Conservation (phyloP, 768 basidiomycete species). For the Tricholoma terreum region DNA sequence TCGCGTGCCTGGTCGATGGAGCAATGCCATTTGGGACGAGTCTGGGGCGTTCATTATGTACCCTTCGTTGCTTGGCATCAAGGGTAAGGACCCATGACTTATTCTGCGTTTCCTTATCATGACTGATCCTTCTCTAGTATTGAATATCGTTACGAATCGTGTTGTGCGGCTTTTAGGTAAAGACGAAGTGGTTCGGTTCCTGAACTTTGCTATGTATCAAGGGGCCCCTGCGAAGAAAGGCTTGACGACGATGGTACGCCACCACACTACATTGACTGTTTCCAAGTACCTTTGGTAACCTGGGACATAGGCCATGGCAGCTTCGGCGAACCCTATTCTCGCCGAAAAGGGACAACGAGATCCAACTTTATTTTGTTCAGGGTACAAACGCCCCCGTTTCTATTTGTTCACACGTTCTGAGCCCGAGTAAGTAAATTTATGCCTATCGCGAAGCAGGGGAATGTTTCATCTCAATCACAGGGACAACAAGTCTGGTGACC, state of each 20-base stretch:
- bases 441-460: background rate
- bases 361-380: constrained; percentile 90
- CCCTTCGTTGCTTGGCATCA: constrained; percentile 90
- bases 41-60: constrained; percentile 93
- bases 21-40: constrained; percentile 96
- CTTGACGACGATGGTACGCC: constrained; percentile 74
- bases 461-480: constrained; percentile 33
- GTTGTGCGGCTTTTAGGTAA: constrained; percentile 87
- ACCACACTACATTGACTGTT: background rate
- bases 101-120: background rate
- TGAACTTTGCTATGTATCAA: constrained; percentile 89
- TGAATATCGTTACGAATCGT: constrained; percentile 92
- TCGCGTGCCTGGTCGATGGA: constrained; percentile 70
- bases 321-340: constrained; percentile 92
- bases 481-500: constrained; percentile 82
- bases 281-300: constrained; percentile 3
- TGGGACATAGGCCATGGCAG: constrained; percentile 75
- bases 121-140: constrained; percentile 51
- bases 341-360: constrained; percentile 82
- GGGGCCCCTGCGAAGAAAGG: constrained; percentile 87
- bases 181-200: constrained; percentile 88
- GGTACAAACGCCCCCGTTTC: constrained; percentile 89
- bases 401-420: constrained; percentile 91
- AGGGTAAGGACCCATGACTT: constrained; percentile 51
- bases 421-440: constrained; percentile 66